Evolutionary conservation across 2,329 filamentous ascomycete genomes (phyloP), one percentile per base, ranked within the genome.

Genomic region (Penicillium nordicum): DNA sequence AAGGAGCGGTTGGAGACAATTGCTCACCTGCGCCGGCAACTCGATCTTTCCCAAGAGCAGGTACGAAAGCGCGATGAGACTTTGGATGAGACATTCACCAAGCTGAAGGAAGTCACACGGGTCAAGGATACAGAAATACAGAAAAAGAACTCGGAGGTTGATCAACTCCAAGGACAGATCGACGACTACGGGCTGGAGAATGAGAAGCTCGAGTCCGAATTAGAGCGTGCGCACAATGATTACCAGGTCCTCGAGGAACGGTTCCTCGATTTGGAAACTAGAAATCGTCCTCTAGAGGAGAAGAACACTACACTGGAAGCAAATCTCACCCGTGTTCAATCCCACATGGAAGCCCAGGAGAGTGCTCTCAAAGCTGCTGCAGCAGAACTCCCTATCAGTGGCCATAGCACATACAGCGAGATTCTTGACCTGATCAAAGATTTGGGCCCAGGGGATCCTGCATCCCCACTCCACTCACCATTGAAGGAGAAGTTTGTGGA

Each of bases 381-480:
- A 12, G 69, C 66, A 9, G 72, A 75, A 36, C 58, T 75, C 3
- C 71, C 74, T 5, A 57, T 70, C 5, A 67, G 61, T 4, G 65
- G 65, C 7, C 69, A 68, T 25, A 74, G 70, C 55, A 70, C 71
- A 7, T 76, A 74, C 53, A 69, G 63, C 25, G 72, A 77, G 41
- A 72, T 77, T n/a, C 61, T 76, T 2, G 72, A 74, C 27, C 48
- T 71, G 41, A 72, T 76, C 45, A 73, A 74, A 46, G 68, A 69
- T 50, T 58, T 73, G 18, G 69, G 65, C 27, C 67, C 65, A 23
- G 55, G 64, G 12, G 58, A 62, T 41, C 52, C 60, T 9, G 55
- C 56, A 50, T 57, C 60, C 6, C 53, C 59, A 14, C 36, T 53
- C 10, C 50, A 53, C 14, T 57, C 57, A 14, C 53, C 63, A 6